These are phyloP conservation scores for Xylariaceae sp. DNA, from an alignment of 2,329 filamentous ascomycete genomes.

Conservation along the genomic window DNA sequence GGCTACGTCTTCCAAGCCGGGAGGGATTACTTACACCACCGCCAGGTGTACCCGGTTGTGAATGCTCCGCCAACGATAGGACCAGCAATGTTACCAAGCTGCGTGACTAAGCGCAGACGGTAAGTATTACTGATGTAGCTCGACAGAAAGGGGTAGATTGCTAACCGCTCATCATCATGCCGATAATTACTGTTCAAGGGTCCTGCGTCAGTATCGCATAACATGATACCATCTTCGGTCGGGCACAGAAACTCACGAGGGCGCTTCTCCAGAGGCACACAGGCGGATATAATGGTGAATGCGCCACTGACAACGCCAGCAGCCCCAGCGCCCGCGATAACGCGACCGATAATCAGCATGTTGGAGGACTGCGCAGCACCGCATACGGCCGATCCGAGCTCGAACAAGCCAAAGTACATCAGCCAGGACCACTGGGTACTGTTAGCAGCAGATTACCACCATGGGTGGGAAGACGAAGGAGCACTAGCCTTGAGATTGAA, in stretches of 20 bases:
- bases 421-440: conserved; percentile 6
- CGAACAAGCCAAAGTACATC: conserved; percentile 4
- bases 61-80: neutral
- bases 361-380: conserved; percentile 1
- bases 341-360: conserved; percentile 7
- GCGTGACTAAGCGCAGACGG: neutral
- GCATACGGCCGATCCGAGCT: conserved; percentile 5
- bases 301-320: conserved; percentile 9
- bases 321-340: conserved; percentile 4
- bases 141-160: neutral
- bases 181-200: neutral
- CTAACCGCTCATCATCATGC: conserved; percentile 2
- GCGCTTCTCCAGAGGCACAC: conserved; percentile 5
- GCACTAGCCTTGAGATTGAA: neutral
- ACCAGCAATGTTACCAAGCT: conserved; percentile 1
- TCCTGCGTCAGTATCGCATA: neutral
- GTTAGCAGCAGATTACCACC: neutral
- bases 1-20: neutral
- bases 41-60: neutral
- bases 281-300: conserved; percentile 3
- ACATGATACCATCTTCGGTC: neutral
- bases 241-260: conserved; percentile 1
- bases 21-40: neutral
- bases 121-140: neutral
- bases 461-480: neutral